Base-by-base conservation (phyloP, 2,329 filamentous ascomycete genomes). In the Cadophora sp. region DNA sequence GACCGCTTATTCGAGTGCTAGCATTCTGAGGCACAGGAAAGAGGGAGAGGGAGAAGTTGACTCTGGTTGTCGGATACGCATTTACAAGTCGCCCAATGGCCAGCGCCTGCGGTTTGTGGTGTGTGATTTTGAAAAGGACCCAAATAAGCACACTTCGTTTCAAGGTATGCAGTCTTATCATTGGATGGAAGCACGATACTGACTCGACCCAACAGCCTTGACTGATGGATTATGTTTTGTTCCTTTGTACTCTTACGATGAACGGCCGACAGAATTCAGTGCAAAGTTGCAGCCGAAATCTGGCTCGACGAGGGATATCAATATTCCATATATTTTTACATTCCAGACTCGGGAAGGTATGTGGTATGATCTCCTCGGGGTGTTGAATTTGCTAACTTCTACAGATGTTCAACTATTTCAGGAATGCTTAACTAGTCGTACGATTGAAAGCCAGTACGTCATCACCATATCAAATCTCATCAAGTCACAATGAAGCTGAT, bases 81-180 rank as follows among this genome's bases (percentile, higher is more conserved):
- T 64, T 22, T 64, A 40, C 22, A 56, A 26, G 11, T 64, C 62
- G 22, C 43, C n/a, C 4, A 37, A 34, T 27, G 62, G 50, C 27
- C 40, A 63, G 26, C 62, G 62, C 9, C 8, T 64, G 7, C 31
- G 62, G 16, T 55, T 64, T 34, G 62, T 53, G n/a, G 51, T 64
- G 26, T 64, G 29, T 46, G 62, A 55, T 8, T 55, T 48, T 31
- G 59, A 48, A 16, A 50, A 62, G n/a, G 59, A 62, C n/a, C 59
- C 59, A 29, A 62, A 46, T 12, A 11, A 22, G 6, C 43, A 62
- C 22, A 46, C 59, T 50, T 48, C 59, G 4, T 29, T 53, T 16
- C 31, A 64, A 27, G 31, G 62, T 56, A 64, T 24, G 19, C 53
- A n/a, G 1, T 14, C 51, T 24, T 19, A 19, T 6, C 2, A 24